Evolutionary conservation across 768 basidiomycete genomes (phyloP).

Genomic region (Hortiboletus flavorubellus): DNA sequence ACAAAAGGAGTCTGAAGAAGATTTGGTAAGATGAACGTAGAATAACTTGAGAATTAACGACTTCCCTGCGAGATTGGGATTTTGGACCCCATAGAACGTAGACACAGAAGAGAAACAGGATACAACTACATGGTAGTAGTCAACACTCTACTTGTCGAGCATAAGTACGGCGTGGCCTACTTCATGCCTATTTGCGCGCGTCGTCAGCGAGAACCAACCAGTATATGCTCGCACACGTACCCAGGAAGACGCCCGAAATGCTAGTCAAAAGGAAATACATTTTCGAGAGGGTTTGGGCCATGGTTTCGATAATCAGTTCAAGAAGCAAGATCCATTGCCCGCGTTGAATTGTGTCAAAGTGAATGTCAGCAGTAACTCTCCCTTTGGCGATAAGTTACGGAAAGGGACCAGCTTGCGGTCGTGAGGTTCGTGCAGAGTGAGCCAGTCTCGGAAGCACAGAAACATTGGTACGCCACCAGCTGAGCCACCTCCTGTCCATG

Average conservation of each 20-base stretch:
- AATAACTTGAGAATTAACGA: neutral
- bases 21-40: neutral
- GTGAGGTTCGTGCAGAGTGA: no score
- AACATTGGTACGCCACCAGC: neutral
- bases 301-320: neutral
- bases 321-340: neutral
- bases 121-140: slow-evolving; percentile 2
- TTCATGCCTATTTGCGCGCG: slow-evolving; percentile 13
- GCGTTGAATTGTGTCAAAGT: neutral
- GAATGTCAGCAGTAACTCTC: neutral
- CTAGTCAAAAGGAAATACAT: slow-evolving; percentile 6
- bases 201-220: neutral
- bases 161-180: neutral
- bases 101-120: slow-evolving; percentile 19
- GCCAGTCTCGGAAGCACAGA: no score
- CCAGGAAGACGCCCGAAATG: slow-evolving; percentile 10
- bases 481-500: neutral
- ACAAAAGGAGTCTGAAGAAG: slow-evolving; percentile 9
- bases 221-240: slow-evolving; percentile 5
- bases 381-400: neutral
- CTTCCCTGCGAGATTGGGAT: slow-evolving; percentile 2
- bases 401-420: no score
- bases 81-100: slow-evolving; percentile 16
- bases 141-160: neutral
- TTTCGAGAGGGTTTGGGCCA: slow-evolving; percentile 3